phyloP scores from a whole-genome alignment of 306 rosid species.

The Cucumis hystrix region DNA sequence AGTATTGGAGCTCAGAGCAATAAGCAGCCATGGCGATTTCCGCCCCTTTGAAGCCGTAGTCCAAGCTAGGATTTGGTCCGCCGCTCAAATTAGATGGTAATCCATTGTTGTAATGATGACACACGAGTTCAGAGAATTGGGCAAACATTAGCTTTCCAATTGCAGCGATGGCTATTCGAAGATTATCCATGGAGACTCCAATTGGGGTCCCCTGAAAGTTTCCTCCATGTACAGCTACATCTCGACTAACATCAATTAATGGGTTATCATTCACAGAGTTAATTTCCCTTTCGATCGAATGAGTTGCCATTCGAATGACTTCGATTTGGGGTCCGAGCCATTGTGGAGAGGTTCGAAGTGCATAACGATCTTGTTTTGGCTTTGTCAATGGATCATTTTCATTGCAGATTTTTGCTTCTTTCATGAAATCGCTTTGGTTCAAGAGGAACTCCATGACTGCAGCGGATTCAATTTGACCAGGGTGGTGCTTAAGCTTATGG shows the following conservation, averaged over 20 bases:
- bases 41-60: constrained; percentile 26
- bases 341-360: constrained; percentile 25
- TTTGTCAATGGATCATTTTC: constrained; percentile 20
- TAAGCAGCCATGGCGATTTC: constrained; percentile 30
- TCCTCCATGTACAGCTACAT: constrained; percentile 22
- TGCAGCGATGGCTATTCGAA: constrained; percentile 26
- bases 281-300: constrained; percentile 26
- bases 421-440: constrained; percentile 14
- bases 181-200: constrained; percentile 28
- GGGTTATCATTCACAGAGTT: constrained; percentile 28
- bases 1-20: constrained; percentile 25
- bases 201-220: constrained; percentile 31
- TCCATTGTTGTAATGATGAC: constrained; percentile 23
- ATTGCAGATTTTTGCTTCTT: constrained; percentile 16
- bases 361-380: constrained; percentile 29
- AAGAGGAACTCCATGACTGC: constrained; percentile 21
- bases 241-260: constrained; percentile 17
- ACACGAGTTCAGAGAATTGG: constrained; percentile 26
- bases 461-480: constrained; percentile 28
- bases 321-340: constrained; percentile 31
- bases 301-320: constrained; percentile 23
- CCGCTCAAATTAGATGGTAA: constrained; percentile 24
- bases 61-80: constrained; percentile 27
- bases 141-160: constrained; percentile 28
- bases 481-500: constrained; percentile 27